These are phyloP conservation scores for Lipomyces starkeyi DNA, from an alignment of 805 yeast genomes.

Conservation along the genomic window DNA sequence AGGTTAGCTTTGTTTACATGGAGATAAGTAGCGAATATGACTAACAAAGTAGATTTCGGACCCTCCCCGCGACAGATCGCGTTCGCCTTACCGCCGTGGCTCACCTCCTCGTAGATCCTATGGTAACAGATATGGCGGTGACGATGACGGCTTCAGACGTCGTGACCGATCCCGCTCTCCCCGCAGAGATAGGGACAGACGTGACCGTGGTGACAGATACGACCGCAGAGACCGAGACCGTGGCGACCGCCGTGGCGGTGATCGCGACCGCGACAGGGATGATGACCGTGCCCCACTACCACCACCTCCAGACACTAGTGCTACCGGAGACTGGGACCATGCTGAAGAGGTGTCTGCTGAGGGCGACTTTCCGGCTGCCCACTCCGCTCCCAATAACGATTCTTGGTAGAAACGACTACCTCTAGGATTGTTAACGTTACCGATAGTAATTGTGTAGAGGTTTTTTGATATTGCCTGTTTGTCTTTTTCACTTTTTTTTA, in stretches of 20 bases:
- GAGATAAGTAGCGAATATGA: not conserved
- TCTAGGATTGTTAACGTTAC: not conserved
- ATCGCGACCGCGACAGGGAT: slow-evolving; percentile 28
- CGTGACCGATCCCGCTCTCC: slow-evolving; percentile 36
- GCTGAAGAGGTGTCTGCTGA: slow-evolving; percentile 6
- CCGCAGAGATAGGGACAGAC: slow-evolving; percentile 10
- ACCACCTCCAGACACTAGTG: slow-evolving; percentile 21
- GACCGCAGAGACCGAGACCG: slow-evolving; percentile 47
- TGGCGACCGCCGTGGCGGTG: slow-evolving; percentile 53
- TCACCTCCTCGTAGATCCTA: slow-evolving; percentile 34
- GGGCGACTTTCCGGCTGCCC: slow-evolving; percentile 11
- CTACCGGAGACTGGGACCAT: slow-evolving; percentile 23
- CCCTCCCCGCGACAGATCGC: slow-evolving; percentile 41
- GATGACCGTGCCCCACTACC: slow-evolving; percentile 33
- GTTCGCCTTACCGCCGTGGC: slow-evolving; percentile 37
- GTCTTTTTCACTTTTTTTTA: not conserved
- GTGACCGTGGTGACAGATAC: slow-evolving; percentile 43
- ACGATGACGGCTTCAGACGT: slow-evolving; percentile 20
- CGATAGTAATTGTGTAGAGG: not conserved
- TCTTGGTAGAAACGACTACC: slow-evolving; percentile 12
- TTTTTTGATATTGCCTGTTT: not conserved
- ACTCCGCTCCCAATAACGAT: slow-evolving; percentile 13
- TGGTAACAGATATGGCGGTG: slow-evolving; percentile 35
- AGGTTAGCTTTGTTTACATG: slow-evolving; percentile 48
- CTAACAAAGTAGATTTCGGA: slow-evolving; percentile 14